Conservation (phyloP, 306 rosid genomes). For the Calophaca sinica region DNA sequence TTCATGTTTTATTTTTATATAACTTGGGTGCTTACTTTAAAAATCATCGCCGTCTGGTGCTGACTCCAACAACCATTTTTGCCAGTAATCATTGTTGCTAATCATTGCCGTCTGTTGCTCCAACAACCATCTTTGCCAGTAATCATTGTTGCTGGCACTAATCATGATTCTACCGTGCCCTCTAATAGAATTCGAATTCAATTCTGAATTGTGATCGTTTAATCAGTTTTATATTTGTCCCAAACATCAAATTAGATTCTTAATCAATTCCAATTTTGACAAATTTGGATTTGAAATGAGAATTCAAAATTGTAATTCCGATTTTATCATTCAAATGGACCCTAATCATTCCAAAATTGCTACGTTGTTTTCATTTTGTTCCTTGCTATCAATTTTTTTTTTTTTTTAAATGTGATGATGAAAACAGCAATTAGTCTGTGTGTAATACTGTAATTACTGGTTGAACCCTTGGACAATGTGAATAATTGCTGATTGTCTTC, state of each 20-base stretch:
- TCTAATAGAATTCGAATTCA: not conserved
- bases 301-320: not conserved
- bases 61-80: no score
- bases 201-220: not conserved
- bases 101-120: not conserved
- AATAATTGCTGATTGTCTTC: not conserved
- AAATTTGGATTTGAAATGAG: not conserved
- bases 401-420: not conserved
- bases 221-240: not conserved
- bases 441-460: not conserved
- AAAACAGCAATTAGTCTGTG: no score
- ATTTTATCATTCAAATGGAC: not conserved
- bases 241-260: not conserved
- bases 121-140: not conserved
- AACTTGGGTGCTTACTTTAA: not conserved
- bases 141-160: constrained; percentile 4
- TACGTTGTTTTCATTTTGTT: not conserved
- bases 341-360: not conserved
- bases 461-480: not conserved
- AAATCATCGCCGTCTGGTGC: not conserved
- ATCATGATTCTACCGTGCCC: not conserved
- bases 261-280: not conserved
- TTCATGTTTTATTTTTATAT: constrained; percentile 6
- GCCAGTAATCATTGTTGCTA: no score
- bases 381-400: not conserved